These are phyloP conservation scores for Mycena latifolia DNA, from an alignment of 768 basidiomycete genomes.

Conservation along the genomic window DNA sequence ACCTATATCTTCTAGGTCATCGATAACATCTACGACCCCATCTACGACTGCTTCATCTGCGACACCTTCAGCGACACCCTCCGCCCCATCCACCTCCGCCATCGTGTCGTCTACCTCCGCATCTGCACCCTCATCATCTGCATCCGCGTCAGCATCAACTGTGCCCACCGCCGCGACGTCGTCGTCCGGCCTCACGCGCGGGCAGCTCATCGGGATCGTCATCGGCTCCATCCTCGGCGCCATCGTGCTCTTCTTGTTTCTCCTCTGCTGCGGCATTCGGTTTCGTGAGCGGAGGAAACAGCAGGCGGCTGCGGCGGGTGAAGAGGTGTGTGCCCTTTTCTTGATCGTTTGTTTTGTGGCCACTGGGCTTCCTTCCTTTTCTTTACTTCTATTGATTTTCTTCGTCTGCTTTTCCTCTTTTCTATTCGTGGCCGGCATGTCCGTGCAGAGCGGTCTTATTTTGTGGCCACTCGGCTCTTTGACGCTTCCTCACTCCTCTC, in stretches of 20 bases:
- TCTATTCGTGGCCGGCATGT: too few relatives aligned
- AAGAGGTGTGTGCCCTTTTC: conserved; percentile 14
- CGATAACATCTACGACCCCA: conserved; percentile 42
- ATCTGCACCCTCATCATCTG: conserved; percentile 36
- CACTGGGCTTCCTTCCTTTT: neutral
- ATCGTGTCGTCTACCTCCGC: too few relatives aligned
- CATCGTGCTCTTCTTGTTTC: conserved; percentile 65
- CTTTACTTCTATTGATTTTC: too few relatives aligned
- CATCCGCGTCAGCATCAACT: conserved; percentile 38
- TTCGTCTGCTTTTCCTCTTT: neutral
- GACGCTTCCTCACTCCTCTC: too few relatives aligned
- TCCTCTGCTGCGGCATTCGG: conserved; percentile 55
- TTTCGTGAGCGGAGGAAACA: neutral
- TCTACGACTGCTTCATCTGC: conserved; percentile 45
- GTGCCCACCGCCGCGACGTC: conserved; percentile 17
- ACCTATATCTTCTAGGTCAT: conserved; percentile 40
- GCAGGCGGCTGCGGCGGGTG: neutral
- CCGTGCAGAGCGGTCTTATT: too few relatives aligned
- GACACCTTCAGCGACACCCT: conserved; percentile 43
- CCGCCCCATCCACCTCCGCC: conserved; percentile 40
- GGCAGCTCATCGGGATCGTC: conserved; percentile 67
- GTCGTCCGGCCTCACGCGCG: conserved; percentile 44
- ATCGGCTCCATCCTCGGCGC: conserved; percentile 72
- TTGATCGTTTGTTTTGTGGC: neutral
- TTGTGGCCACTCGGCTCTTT: too few relatives aligned